Base-by-base conservation (phyloP, 768 basidiomycete genomes). In the Hypholoma fasciculare region DNA sequence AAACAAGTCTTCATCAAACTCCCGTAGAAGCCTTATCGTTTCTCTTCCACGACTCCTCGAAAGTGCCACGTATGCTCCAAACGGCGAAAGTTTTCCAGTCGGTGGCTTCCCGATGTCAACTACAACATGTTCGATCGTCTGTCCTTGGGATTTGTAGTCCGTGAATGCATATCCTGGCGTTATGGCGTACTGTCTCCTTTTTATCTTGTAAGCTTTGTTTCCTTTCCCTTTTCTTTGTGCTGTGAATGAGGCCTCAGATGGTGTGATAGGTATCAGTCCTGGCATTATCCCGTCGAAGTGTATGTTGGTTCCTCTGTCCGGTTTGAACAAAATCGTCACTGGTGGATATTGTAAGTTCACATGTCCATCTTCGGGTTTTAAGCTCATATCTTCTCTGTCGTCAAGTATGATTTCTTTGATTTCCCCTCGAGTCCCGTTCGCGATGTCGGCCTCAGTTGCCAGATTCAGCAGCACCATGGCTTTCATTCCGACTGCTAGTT, bases 91-190 rank as follows among this genome's bases (percentile, higher is more conserved):
- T 7, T 26, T 23, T 0, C 66, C 67, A 0, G 58, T 56, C 0
- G 72, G 72, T 12, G 76, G 72, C n/a, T 50, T 61, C 1, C 53
- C 73, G 0, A 81, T 48, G 57, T 80, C 76, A 3, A 79, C 69
- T 0, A 77, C 57, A 0, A 76, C 71, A 40, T 65, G 57, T 26
- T 62, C 60, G 5, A 76, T 62, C 0, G 76, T 79, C 52, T 78
- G 76, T 0, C 78, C 78, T 53, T 79, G 78, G 0, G 72, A 63
- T 46, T 71, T 68, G 62, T 76, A 78, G 60, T 79, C 76, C 0
- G 75, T 78, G 60, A 78, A 78, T 0, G 74, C 72, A 49, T 76
- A 78, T 27, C 65, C 75, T 0, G 63, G 49, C 0, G 71, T 75
- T 1, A 80, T 52, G 0, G 76, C 62, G n/a, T 69, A 61, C 50